Evolutionary conservation across 1,284 basidiomycete genomes (phyloP).

Genomic region (Stereum hirsutum): DNA sequence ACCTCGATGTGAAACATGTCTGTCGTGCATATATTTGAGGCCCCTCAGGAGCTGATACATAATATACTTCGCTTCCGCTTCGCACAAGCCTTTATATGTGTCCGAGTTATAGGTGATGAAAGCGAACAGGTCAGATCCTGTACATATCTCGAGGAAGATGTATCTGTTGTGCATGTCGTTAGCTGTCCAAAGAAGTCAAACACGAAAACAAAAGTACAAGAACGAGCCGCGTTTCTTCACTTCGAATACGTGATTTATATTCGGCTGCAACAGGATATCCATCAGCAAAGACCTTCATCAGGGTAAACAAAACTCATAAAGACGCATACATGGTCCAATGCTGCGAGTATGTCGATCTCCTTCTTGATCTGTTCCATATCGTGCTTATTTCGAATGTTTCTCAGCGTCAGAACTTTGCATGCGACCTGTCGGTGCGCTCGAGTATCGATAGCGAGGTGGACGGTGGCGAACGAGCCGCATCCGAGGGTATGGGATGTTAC

Average conservation of each 20-base stretch:
- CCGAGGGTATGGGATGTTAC: constrained; percentile 71
- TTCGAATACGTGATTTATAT: constrained; percentile 70
- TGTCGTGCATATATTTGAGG: constrained; percentile 66
- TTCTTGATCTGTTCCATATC: constrained; percentile 59
- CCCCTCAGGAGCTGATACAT: constrained; percentile 74
- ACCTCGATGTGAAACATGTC: constrained; percentile 77
- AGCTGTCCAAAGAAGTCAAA: neutral
- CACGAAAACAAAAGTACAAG: constrained; percentile 29
- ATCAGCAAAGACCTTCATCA: neutral
- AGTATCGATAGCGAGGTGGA: constrained; percentile 66
- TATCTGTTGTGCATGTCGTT: constrained; percentile 29
- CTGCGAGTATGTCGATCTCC: constrained; percentile 66
- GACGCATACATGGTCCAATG: constrained; percentile 54
- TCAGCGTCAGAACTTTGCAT: constrained; percentile 70
- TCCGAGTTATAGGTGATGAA: constrained; percentile 60
- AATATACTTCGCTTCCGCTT: constrained; percentile 78
- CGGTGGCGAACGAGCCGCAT: constrained; percentile 73
- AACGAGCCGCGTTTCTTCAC: constrained; percentile 56
- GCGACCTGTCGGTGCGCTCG: constrained; percentile 64
- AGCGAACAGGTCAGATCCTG: constrained; percentile 72
- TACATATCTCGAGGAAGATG: constrained; percentile 71
- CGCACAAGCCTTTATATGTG: constrained; percentile 41
- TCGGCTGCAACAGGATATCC: constrained; percentile 41
- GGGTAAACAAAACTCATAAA: constrained; percentile 1
- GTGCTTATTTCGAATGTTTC: constrained; percentile 41